phyloP scores from a whole-genome alignment of 2,329 filamentous ascomycete species.

The Onygena corvina region DNA sequence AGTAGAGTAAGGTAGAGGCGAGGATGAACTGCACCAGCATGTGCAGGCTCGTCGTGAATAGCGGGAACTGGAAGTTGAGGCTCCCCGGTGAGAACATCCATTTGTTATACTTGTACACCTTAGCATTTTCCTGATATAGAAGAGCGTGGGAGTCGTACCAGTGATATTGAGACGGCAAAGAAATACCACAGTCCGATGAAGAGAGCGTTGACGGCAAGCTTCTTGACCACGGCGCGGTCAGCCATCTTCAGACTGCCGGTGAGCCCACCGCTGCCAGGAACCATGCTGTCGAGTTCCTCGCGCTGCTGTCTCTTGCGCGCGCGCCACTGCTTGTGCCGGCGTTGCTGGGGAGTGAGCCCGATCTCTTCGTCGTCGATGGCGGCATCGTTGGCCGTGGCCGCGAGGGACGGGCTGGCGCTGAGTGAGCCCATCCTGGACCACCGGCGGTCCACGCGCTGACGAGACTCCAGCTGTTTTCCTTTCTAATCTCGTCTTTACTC shows the following conservation, averaged over 20 bases:
- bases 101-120: conserved; percentile 69
- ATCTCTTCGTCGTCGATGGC: conserved; percentile 80
- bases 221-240: conserved; percentile 59
- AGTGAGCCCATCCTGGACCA: conserved; percentile 4
- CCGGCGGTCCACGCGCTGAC: not conserved
- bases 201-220: conserved; percentile 59
- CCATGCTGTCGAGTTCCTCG: conserved; percentile 52
- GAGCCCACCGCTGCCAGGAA: conserved; percentile 31
- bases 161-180: conserved; percentile 84
- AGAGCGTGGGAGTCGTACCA: conserved; percentile 46
- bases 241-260: conserved; percentile 55
- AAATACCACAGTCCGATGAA: conserved; percentile 81
- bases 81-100: conserved; percentile 92
- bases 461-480: not conserved
- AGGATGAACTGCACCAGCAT: conserved; percentile 90
- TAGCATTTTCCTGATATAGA: not conserved
- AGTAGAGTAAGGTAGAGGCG: conserved; percentile 62
- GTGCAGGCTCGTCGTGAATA: conserved; percentile 90
- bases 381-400: conserved; percentile 46
- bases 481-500: not conserved
- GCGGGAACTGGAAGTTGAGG: conserved; percentile 82
- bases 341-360: conserved; percentile 64
- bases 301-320: conserved; percentile 56
- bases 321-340: conserved; percentile 48
- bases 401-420: not conserved